These are phyloP conservation scores for Paraglomus brasilianum DNA, from an alignment of 192 early-diverging fungal species.

Conservation along the genomic window DNA sequence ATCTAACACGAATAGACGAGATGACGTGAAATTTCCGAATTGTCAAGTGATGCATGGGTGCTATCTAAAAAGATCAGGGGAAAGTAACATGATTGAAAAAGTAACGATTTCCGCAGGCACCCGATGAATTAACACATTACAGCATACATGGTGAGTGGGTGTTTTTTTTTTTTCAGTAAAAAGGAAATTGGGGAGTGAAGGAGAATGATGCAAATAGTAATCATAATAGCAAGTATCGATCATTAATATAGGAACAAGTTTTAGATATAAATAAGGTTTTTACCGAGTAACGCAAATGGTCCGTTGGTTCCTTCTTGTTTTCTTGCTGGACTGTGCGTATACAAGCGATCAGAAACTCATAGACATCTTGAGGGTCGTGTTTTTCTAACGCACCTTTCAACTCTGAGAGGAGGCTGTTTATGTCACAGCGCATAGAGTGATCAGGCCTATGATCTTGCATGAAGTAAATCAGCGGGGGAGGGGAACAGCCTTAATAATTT, in stretches of 20 bases:
- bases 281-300: conserved; percentile 22
- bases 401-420: conserved; percentile 20
- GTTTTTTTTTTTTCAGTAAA: neutral
- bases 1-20: no score
- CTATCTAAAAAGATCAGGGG: neutral
- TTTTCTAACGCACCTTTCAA: conserved; percentile 26
- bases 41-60: no score
- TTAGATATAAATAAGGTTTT: conserved; percentile 4
- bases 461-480: no score
- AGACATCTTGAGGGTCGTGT: conserved; percentile 23
- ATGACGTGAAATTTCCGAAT: no score
- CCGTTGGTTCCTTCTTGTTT: conserved; percentile 25
- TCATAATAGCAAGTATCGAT: conserved; percentile 24
- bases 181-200: neutral
- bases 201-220: conserved; percentile 12
- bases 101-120: neutral
- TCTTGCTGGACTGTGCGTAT: conserved; percentile 15
- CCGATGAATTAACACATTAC: neutral
- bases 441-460: conserved; percentile 26
- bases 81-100: neutral
- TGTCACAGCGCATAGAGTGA: conserved; percentile 11
- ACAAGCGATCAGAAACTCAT: conserved; percentile 21
- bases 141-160: neutral
- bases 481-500: no score
- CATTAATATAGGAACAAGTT: conserved; percentile 1